Evolutionary conservation across 169 alveolate species (phyloP).

Genomic region (Plasmodium inui): DNA sequence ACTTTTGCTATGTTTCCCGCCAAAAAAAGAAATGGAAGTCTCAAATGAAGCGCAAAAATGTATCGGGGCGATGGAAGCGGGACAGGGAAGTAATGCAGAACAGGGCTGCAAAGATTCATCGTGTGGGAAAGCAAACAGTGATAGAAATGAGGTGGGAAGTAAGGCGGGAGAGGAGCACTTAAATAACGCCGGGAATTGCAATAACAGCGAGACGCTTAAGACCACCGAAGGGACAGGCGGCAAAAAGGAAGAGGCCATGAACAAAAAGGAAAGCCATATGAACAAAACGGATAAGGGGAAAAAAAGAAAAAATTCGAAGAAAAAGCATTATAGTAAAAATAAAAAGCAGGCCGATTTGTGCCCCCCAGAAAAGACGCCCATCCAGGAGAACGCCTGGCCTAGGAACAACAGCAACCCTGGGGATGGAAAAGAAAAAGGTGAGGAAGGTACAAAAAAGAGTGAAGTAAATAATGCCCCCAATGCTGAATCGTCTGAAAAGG

Average conservation of each 20-base stretch:
- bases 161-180: background rate
- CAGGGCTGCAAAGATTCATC: background rate
- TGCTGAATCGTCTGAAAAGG: background rate
- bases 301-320: background rate
- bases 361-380: background rate
- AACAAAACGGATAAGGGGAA: background rate
- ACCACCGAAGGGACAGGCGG: background rate
- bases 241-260: background rate
- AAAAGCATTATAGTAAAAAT: background rate
- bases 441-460: background rate
- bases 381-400: background rate
- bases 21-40: background rate
- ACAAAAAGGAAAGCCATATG: background rate
- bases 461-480: background rate
- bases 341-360: background rate
- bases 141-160: slow-evolving; percentile 2
- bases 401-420: background rate
- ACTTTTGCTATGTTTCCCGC: slow-evolving; percentile 7
- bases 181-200: background rate
- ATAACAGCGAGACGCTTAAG: background rate
- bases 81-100: background rate
- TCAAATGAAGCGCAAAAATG: background rate
- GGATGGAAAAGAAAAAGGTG: background rate
- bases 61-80: background rate
- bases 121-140: background rate